Base-by-base conservation (phyloP, 768 basidiomycete species). In the Boletus reticulatus region DNA sequence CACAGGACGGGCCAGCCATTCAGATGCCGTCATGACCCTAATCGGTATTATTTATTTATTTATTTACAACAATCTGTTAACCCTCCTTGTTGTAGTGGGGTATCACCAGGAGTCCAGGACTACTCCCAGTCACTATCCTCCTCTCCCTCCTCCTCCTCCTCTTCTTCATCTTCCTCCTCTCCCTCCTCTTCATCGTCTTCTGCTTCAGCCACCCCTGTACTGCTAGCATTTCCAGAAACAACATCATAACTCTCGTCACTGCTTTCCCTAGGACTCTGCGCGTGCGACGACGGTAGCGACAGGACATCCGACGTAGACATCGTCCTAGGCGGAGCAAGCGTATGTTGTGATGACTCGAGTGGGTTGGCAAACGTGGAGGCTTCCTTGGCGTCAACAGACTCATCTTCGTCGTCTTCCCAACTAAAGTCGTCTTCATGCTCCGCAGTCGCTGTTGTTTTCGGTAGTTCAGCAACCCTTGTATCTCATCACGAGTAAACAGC, bases 331-430 rank as follows among this genome's bases (percentile, higher is more conserved):
- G 65, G 72, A 19, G 57, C 65, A 12, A 64, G 63, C 31, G 62
- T 68, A 41, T 59, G 67, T 39, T 65, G 60, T 32, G 69, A 62
- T 42, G 62, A 60, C 50, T 53, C 50, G 48, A 66, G 51, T 43
- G 55, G 53, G 43, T 56, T 59, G 36, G 56, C 45, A 16, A 52
- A 43, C 34, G 17, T 22, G 0, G 48, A 7, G 10, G 42, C 12
- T 19, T 57, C 49, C 52, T 57, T 60, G 17, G 55, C 37, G 50
- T 62, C 60, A 4, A 48, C 54, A n/a, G 66, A 61, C 43, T 89
- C 88, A n/a, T 92, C 91, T n/a, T 94, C 92, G 48, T 87, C 84
- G 52, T 92, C 92, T 67, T 94, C 93, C 93, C 93, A 96, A 63
- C 84, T 89, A 71, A 96, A 94, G 55, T 92, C 88, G 34, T 95